phyloP scores from a whole-genome alignment of 441 rosid genomes.

The Populus hybrid region DNA sequence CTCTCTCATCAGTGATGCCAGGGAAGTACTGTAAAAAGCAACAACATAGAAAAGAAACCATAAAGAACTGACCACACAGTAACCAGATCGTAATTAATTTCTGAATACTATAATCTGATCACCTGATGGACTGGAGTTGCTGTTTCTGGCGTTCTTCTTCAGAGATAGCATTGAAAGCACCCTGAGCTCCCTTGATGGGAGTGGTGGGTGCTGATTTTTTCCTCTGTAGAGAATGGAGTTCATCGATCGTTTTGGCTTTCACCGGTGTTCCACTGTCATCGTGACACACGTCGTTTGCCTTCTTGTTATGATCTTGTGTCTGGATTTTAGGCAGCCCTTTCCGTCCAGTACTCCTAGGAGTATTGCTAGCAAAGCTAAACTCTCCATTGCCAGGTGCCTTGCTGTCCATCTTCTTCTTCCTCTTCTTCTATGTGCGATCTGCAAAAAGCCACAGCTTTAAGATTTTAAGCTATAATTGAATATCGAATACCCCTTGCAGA shows the following conservation, averaged over 20 bases:
- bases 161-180: conserved; percentile 39
- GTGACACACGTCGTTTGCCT: conserved; percentile 45
- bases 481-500: not conserved
- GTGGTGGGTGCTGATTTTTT: conserved; percentile 75
- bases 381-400: conserved; percentile 19
- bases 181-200: conserved; percentile 45
- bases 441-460: not conserved
- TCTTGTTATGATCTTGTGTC: conserved; percentile 34
- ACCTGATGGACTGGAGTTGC: conserved; percentile 87
- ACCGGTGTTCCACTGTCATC: conserved; percentile 69
- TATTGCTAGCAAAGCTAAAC: conserved; percentile 24
- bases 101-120: not conserved
- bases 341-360: not conserved
- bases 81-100: not conserved
- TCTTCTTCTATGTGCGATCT: not conserved
- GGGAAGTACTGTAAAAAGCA: conserved; percentile 57
- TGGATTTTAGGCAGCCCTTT: conserved; percentile 52
- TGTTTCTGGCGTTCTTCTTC: conserved; percentile 73
- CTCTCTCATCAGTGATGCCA: conserved; percentile 84
- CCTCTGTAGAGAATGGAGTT: conserved; percentile 75
- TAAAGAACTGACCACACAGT: not conserved
- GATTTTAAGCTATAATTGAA: no score
- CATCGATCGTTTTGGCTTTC: conserved; percentile 68
- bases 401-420: conserved; percentile 2
- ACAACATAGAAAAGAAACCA: not conserved